Evolutionary conservation across 768 basidiomycete species (phyloP), one percentile per base, ranked within the genome.

Genomic region (Hygrocybe punicea): DNA sequence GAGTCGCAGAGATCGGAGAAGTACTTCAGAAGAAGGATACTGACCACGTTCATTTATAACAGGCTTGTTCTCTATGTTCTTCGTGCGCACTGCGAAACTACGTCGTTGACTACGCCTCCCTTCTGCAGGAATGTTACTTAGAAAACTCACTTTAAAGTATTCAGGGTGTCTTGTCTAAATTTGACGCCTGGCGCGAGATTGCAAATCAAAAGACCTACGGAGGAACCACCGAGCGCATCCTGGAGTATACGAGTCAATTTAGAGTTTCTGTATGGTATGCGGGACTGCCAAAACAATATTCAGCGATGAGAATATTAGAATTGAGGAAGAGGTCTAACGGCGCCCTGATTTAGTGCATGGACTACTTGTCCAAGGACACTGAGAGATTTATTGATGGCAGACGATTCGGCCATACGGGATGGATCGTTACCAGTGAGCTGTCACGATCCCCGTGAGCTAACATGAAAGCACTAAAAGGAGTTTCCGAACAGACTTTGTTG

Each of bases 361-460:
- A 95, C 90, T 5, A 94, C 92, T 70, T 91, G 91, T 2, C 91
- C 91, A 3, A 96, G 81, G 8, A 89, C 88, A 59, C 90, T 89
- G 47, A 96, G 71, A 6, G 89, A 91, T 68, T 89, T 92, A 73
- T 96, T 96, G 68, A 96, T 96, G 16, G 92, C 91, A 2, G 89
- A 73, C 3, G 88, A 89, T 72, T 96, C 93, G 2, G 86, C 84
- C 87, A 94, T 92, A 2, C 93, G 84, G n/a, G 82, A 84, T 1
- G 84, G 76, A 66, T 94, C 89, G 62, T 93, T 94, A 4, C 93
- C 92, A 4, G 93, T 93, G 24, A 89, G 77, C 78, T 85, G 60
- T 49, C 13, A 50, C 19, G 61, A 49, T 35, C 9, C 53, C 39
- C 17, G 53, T 36, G 33, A 45, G 19, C 51, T 23, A 35, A 51